Conservation (phyloP, 192 early-diverging fungal species). For the Coemansia sp. region DNA sequence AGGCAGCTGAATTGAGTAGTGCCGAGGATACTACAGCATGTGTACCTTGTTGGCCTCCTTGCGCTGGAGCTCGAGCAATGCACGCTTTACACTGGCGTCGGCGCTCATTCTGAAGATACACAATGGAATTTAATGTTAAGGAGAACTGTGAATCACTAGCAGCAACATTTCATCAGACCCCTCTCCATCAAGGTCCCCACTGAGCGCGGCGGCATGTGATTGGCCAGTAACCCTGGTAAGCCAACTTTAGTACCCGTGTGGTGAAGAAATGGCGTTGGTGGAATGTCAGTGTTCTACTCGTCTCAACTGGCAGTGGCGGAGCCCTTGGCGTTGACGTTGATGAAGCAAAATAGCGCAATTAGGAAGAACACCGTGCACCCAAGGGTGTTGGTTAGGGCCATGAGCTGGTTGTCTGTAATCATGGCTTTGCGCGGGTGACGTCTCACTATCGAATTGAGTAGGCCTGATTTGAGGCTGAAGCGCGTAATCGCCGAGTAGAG, state of each 20-base stretch:
- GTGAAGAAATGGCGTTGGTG: not conserved
- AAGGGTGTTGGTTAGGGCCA: conserved; percentile 40
- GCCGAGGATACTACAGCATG: not conserved
- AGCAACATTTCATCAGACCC: no score
- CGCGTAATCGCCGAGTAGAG: not conserved
- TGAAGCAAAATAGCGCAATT: conserved; percentile 44
- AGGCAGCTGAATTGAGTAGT: not conserved
- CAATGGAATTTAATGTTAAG: no score
- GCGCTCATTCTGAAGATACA: conserved; percentile 16
- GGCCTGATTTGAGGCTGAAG: not conserved
- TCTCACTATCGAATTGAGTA: not conserved
- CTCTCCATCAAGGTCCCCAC: no score
- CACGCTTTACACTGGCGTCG: conserved; percentile 34
- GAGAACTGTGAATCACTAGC: no score
- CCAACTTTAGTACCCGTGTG: no score
- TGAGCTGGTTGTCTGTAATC: conserved; percentile 49
- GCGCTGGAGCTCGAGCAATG: conserved; percentile 38
- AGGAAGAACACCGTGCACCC: conserved; percentile 42
- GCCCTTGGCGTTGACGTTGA: conserved; percentile 26
- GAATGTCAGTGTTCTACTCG: not conserved
- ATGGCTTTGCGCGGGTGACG: conserved; percentile 1
- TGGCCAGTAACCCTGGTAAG: not conserved
- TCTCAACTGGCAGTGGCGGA: not conserved
- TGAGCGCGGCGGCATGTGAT: not conserved
- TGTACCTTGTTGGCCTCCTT: conserved; percentile 45